Evolutionary conservation across 2,329 filamentous ascomycete species (phyloP), one percentile per base, ranked within the genome.

Genomic region (Fusarium beomiforme): DNA sequence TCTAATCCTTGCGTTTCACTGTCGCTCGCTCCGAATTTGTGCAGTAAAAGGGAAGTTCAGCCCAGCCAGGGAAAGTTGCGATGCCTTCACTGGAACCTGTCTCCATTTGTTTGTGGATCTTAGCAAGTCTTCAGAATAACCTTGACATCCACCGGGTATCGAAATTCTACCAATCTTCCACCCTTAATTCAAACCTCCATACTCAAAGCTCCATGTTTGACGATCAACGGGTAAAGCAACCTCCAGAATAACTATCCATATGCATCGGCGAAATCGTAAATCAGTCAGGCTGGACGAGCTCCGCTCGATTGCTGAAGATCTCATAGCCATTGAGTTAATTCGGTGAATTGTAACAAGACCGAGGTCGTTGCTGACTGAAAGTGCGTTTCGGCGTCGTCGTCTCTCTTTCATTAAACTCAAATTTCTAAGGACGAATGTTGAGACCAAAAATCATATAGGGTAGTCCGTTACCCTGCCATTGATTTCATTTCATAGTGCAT

Each of bases 41-140:
- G 24, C 1, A 81, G 75, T 46, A 79, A 72, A 57, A 80, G 81
- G 60, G 84, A 8, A 86, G 77, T 73, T 86, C 84, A 33, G 29
- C 37, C 55, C 36, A 23, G 23, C 37, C 31, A 3, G 59, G 70
- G 47, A 79, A 34, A 81, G 19, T 71, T n/a, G 11, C 59, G 64
- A 39, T 77, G 74, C 16, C 69, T 58, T 21, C 78, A 23, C 16
- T 29, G 17, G 19, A 51, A n/a, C n/a, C 16, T 21, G 33, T 33
- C 24, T 24, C 19, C 36, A 33, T 54, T 41, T 21, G 12, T 50
- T 14, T 31, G 42, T 24, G 31, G 24, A 58, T 29, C 26, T 12
- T 41, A 19, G 21, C 24, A 23, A 29, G n/a, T 33, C 19, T 10
- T 21, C 23, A 57, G 4, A 36, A 26, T 24, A 29, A 21, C 37